phyloP scores from a whole-genome alignment of 148 eudicot species.

The Chenopodium quinoa region DNA sequence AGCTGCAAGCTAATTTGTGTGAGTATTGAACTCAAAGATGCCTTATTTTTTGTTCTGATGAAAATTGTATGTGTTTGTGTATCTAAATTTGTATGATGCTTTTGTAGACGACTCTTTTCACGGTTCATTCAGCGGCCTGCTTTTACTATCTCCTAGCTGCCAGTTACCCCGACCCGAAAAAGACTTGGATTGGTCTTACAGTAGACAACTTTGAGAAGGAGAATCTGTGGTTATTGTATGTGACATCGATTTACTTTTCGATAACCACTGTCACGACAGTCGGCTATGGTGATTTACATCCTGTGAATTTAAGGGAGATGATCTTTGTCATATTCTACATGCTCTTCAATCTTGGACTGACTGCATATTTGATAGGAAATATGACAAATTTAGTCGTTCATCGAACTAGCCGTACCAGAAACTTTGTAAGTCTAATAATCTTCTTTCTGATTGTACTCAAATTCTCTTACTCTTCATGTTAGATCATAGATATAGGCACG shows the following conservation, averaged over 20 bases:
- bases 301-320: slow-evolving; percentile 69
- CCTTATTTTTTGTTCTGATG: neutral
- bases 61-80: no score
- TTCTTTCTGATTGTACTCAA: no score
- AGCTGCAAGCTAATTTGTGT: slow-evolving; percentile 65
- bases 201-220: slow-evolving; percentile 31
- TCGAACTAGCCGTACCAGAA: slow-evolving; percentile 61
- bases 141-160: slow-evolving; percentile 58
- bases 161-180: slow-evolving; percentile 36
- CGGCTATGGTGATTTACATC: slow-evolving; percentile 89
- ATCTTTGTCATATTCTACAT: slow-evolving; percentile 59
- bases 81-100: neutral
- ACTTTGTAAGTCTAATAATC: slow-evolving; percentile 54
- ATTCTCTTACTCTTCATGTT: no score
- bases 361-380: slow-evolving; percentile 82
- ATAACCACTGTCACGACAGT: slow-evolving; percentile 71
- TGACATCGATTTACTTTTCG: slow-evolving; percentile 76
- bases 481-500: no score
- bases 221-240: slow-evolving; percentile 45
- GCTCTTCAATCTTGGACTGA: slow-evolving; percentile 79
- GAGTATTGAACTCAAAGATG: slow-evolving; percentile 25
- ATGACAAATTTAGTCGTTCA: slow-evolving; percentile 93
- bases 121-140: slow-evolving; percentile 74
- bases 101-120: slow-evolving; percentile 70
- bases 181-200: slow-evolving; percentile 60